A percentile compares a stretch with the other conserved stretches of the same genome.
phyloP scores from a whole-genome alignment of 257 asterid genomes.

The Coffea canephora region DNA sequence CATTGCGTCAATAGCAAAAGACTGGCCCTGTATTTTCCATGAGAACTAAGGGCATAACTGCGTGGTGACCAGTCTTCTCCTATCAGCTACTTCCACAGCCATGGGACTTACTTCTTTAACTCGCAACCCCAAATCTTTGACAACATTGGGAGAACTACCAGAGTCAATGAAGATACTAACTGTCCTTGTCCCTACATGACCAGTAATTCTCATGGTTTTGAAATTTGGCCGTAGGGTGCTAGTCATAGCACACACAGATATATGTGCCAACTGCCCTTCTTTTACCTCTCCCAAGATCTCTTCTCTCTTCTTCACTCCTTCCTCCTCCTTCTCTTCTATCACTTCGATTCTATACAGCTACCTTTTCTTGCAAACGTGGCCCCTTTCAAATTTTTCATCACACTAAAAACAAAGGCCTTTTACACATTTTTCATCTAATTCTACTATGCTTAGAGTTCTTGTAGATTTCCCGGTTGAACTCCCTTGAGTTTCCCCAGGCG shows the following conservation, averaged over 20 bases:
- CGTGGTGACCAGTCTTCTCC: no score
- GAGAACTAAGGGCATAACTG: no score
- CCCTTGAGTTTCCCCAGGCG: no score
- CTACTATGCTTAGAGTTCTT: no score
- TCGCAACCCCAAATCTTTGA: neutral
- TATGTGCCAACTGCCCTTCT: neutral
- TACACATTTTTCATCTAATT: neutral
- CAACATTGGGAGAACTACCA: neutral
- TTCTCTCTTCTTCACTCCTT: neutral
- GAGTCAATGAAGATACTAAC: neutral
- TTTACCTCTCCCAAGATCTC: accelerated
- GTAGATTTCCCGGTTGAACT: no score
- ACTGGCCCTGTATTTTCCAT: no score
- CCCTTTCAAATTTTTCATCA: neutral
- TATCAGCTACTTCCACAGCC: neutral
- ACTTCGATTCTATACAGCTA: no score
- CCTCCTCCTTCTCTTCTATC: no score
- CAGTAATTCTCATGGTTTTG: neutral
- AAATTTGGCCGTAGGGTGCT: neutral
- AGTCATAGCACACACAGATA: neutral
- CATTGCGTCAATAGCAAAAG: no score
- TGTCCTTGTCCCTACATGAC: neutral
- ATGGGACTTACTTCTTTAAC: accelerated
- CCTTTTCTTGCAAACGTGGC: neutral
- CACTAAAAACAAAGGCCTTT: neutral